phyloP scores from a whole-genome alignment of 768 basidiomycete genomes.

The Mrakia frigida region DNA sequence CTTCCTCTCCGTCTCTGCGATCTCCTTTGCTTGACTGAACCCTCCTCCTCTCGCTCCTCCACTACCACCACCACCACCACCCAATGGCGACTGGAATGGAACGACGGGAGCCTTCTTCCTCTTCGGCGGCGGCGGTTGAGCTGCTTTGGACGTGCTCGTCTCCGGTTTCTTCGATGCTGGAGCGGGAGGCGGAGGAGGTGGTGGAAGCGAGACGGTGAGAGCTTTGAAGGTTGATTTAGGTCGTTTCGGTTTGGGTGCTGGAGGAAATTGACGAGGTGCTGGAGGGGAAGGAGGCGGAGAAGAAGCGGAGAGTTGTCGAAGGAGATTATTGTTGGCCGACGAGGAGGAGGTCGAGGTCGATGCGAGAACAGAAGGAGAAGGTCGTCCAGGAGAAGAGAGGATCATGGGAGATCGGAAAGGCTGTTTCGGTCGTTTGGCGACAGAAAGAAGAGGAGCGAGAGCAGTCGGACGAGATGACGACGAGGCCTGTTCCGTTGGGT shows the following conservation, averaged over 20 bases:
- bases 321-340: too few species aligned
- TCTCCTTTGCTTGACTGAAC: slow-evolving; percentile 1
- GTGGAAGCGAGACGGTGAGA: not conserved
- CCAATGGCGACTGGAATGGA: not conserved
- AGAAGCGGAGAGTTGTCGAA: not conserved
- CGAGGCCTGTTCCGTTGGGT: not conserved
- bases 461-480: not conserved
- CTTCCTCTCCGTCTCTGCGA: slow-evolving; percentile 1
- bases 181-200: not conserved
- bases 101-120: not conserved
- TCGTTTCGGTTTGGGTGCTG: not conserved
- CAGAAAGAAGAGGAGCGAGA: not conserved
- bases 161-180: not conserved
- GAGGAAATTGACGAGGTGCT: not conserved
- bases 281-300: not conserved
- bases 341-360: not conserved
- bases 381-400: slow-evolving; percentile 1
- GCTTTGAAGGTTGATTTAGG: slow-evolving; percentile 5
- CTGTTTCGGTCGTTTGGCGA: not conserved
- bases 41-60: not conserved
- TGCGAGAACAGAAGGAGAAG: not conserved
- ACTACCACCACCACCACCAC: not conserved
- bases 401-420: not conserved
- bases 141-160: not conserved
- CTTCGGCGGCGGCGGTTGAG: not conserved